Evolutionary conservation across 1,284 basidiomycete species (phyloP).

Genomic region (Ganoderma meredithae): DNA sequence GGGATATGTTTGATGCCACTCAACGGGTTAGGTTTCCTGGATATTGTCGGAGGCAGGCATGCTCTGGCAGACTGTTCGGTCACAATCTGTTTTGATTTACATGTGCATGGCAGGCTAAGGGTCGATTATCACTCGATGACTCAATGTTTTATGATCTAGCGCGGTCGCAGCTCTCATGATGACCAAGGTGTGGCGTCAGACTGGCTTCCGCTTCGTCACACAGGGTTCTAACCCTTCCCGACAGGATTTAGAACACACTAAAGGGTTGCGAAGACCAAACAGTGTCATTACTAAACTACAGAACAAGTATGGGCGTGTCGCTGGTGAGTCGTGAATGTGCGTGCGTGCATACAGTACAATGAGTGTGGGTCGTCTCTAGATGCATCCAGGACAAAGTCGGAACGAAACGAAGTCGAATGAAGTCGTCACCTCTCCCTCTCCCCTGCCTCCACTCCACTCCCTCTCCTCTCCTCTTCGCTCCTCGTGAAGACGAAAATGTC

Average conservation of each 20-base stretch:
- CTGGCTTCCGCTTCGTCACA: too few relatives aligned
- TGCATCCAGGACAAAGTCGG: slow-evolving; percentile 20
- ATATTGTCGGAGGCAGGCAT: background rate
- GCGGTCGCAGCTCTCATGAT: background rate
- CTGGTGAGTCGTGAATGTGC: slow-evolving; percentile 18
- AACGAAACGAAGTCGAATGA: slow-evolving; percentile 15
- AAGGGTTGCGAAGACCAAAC: background rate
- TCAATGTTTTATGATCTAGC: background rate
- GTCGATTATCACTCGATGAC: background rate
- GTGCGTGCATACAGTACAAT: slow-evolving; percentile 16
- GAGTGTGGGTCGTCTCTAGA: slow-evolving; percentile 24
- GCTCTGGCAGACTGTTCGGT: too few relatives aligned
- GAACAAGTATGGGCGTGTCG: background rate
- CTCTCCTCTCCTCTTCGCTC: slow-evolving; percentile 1
- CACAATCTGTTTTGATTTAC: background rate
- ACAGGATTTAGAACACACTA: background rate
- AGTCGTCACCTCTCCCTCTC: slow-evolving; percentile 1
- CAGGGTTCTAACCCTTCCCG: background rate
- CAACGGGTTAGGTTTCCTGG: background rate
- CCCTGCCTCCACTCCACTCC: background rate
- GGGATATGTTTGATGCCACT: background rate
- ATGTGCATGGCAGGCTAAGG: background rate
- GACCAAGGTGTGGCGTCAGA: background rate
- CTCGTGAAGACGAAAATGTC: background rate
- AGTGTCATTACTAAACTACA: slow-evolving; percentile 8